Evolutionary conservation across 208 protist species (phyloP), one percentile per base, ranked within the genome.

Genomic region (Trypanosoma congolense): DNA sequence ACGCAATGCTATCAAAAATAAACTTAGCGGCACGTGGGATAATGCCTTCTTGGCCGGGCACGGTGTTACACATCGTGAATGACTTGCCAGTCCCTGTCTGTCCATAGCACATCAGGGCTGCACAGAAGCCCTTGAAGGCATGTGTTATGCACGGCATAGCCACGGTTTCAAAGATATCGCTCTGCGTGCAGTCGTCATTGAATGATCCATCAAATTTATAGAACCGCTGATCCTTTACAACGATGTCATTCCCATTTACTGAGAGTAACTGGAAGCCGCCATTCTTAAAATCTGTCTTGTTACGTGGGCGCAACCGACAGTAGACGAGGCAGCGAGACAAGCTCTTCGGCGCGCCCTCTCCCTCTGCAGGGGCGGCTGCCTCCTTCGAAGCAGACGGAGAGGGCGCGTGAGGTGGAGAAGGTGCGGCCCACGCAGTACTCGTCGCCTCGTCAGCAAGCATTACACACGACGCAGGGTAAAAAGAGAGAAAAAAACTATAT

Each of bases 41-140:
- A 58, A 96, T 89, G 50, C 89, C 89, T 51, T 92, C 84, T 10
- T 80, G 56, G 19, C 75, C 77, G 2, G 70, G 69, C n/a, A 77
- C 61, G 9, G 73, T 91, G 61, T 90, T 89, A 67, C 80, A 93
- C 90, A 96, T 93, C 6, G 91, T 96, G 67, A 72, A 94, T 12
- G 87, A 87, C 70, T 96, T 96, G 30, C 91, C 91, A 0, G 91
- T 93, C 45, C 88, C 87, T 8, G 91, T 96, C 65, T 93, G 91
- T 0, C 91, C 91, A 65, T 96, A 96, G 56, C 84, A 92, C 85
- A 96, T 93, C 22, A 96, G 61, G 0, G 91, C 86, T 4, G 80
- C 80, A 54, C 77, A 89, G 69, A 90, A 93, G 14, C 90, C 90
- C 21, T 90, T 76, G 57, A 96, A 86, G 18, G 87, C 81, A 55